Conservation (phyloP, 805 yeast genomes). For the Yamadazyma insecticola region DNA sequence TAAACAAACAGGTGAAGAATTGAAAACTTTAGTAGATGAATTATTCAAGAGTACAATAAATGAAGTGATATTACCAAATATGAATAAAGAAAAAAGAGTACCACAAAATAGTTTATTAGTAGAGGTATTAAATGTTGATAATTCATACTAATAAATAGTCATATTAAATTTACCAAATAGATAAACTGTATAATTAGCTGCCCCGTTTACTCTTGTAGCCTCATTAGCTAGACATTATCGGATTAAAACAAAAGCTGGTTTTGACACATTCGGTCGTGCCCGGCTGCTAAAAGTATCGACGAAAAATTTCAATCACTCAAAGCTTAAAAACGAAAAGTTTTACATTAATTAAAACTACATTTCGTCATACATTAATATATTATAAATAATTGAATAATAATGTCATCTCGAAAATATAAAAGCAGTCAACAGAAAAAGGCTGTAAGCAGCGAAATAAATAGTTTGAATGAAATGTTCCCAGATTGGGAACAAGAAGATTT, state of each 20-base stretch:
- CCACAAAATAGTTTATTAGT: slow-evolving; percentile 18
- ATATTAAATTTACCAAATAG: too few relatives aligned
- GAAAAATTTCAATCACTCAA: slow-evolving; percentile 6
- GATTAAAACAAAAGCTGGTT: too few relatives aligned
- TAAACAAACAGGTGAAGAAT: slow-evolving; percentile 84
- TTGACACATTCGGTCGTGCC: slow-evolving; percentile 11
- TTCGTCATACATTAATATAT: slow-evolving; percentile 1
- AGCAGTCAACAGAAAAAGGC: slow-evolving; percentile 43
- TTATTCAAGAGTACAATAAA: slow-evolving; percentile 57
- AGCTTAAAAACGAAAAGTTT: not conserved
- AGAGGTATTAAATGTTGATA: slow-evolving; percentile 38
- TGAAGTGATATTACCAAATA: slow-evolving; percentile 47
- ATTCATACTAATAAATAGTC: too few relatives aligned
- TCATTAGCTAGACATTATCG: too few relatives aligned
- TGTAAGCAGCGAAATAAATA: slow-evolving; percentile 37
- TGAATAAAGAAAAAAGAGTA: slow-evolving; percentile 15
- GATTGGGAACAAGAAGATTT: slow-evolving; percentile 92
- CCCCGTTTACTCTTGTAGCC: too few relatives aligned
- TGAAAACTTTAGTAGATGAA: slow-evolving; percentile 61
- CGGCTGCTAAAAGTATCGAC: slow-evolving; percentile 2
- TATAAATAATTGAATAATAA: slow-evolving; percentile 4
- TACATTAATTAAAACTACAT: not conserved
- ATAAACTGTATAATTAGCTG: too few relatives aligned
- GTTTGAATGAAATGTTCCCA: slow-evolving; percentile 83
- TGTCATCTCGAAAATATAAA: slow-evolving; percentile 39